A percentile compares a stretch with the other conserved stretches of the same genome.
Conservation (phyloP, 768 basidiomycete species). For the Podaxis pistillaris region DNA sequence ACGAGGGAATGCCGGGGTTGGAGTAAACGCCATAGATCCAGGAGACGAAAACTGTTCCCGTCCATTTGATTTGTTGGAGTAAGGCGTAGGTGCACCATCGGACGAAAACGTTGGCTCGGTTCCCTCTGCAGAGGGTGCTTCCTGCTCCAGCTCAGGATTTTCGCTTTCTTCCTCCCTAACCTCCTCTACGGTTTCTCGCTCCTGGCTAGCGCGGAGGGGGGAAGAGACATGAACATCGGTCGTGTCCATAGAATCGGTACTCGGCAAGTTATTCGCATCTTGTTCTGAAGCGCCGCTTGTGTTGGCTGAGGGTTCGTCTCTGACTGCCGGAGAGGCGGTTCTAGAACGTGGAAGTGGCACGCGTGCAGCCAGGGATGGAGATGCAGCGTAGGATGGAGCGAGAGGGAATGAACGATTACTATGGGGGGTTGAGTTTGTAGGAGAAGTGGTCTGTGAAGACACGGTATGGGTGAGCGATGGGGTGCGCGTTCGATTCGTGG, state of each 20-base stretch:
- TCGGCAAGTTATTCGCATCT: conserved; percentile 31
- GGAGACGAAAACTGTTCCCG: conserved; percentile 52
- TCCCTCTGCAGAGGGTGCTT: conserved; percentile 20
- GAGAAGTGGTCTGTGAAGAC: conserved; percentile 57
- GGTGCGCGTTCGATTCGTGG: conserved; percentile 52
- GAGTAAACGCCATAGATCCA: conserved; percentile 59
- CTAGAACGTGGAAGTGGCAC: conserved; percentile 54
- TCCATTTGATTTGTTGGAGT: conserved; percentile 33
- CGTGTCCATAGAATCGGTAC: conserved; percentile 49
- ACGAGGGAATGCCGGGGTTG: conserved; percentile 65
- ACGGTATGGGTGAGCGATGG: conserved; percentile 67
- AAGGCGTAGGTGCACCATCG: conserved; percentile 48
- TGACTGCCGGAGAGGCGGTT: conserved; percentile 45
- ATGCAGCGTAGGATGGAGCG: conserved; percentile 37
- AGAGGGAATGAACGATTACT: conserved; percentile 47
- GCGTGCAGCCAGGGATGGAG: conserved; percentile 44
- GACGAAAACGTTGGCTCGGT: conserved; percentile 74
- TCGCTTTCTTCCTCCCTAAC: conserved; percentile 21
- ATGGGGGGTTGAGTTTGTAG: conserved; percentile 62
- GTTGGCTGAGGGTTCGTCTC: conserved; percentile 13
- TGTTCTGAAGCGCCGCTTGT: conserved; percentile 28
- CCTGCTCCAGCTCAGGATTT: conserved; percentile 9
- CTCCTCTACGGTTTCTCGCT: conserved; percentile 24
- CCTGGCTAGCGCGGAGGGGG: conserved; percentile 24
- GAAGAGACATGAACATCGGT: conserved; percentile 52